Conservation (phyloP, 768 basidiomycete species). For the Rickenella mellea region DNA sequence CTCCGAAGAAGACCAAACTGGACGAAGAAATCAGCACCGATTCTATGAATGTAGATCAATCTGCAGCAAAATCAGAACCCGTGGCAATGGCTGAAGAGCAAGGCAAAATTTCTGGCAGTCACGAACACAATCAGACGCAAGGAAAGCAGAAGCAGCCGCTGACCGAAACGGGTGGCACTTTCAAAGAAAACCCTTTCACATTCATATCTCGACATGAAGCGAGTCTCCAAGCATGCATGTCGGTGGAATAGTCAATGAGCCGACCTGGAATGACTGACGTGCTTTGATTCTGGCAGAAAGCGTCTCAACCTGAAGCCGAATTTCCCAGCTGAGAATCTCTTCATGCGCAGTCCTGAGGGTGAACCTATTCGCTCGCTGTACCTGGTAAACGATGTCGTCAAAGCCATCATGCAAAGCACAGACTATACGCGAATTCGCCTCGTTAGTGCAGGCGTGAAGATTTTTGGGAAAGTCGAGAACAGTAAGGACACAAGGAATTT, state of each 20-base stretch:
- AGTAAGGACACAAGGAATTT: not conserved
- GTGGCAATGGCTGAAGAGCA: too few relatives aligned
- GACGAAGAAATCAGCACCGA: not conserved
- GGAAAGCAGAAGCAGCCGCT: not conserved
- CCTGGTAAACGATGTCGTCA: constrained; percentile 78
- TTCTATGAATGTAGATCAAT: too few relatives aligned
- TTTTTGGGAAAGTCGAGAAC: constrained; percentile 51
- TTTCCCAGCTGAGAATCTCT: constrained; percentile 71
- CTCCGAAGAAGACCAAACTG: not conserved
- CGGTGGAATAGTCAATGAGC: constrained; percentile 18
- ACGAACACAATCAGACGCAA: not conserved
- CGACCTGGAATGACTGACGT: not conserved
- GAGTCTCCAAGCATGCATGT: constrained; percentile 67
- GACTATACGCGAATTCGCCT: constrained; percentile 79
- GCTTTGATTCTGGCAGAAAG: constrained; percentile 41
- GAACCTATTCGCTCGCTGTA: constrained; percentile 75
- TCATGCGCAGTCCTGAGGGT: constrained; percentile 78
- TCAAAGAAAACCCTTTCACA: constrained; percentile 89
- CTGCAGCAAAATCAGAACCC: too few relatives aligned
- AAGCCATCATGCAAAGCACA: constrained; percentile 70
- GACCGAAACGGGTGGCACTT: constrained; percentile 23
- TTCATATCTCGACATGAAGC: constrained; percentile 67
- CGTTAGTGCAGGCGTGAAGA: constrained; percentile 88
- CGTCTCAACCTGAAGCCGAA: constrained; percentile 55
- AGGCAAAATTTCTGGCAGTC: too few relatives aligned